Evolutionary conservation across 78 protist species (phyloP), one percentile per base, ranked within the genome.

Genomic region (Salpingoeca rosetta): DNA sequence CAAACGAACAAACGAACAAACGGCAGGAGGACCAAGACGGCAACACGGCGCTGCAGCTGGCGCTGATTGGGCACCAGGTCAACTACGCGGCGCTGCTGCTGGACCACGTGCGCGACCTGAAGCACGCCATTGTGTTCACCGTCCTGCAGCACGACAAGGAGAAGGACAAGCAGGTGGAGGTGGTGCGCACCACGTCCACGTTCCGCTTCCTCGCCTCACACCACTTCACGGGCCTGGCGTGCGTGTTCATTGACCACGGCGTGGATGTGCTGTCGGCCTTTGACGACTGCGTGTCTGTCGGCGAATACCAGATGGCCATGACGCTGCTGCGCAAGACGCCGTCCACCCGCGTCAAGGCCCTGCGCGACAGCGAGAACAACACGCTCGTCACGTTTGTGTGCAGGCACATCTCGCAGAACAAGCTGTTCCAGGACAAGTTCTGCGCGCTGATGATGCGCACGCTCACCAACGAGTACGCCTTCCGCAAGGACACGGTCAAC

Each of bases 21-120:
- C n/a, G n/a, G n/a, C n/a, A n/a, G n/a, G n/a, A n/a, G 75, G 88
- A 86, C 25, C 39, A 27, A 31, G 72, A 84, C 78, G 83, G 83
- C 72, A 86, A 86, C 76, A 84, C 86, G 2, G 24, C 86, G 35
- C 36, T 86, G 26, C 76, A 56, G 40, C 3, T 86, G 44, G 88
- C 88, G 41, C 78, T 84, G 24, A 24, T 76, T 3, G 35, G 2
- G 22, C 41, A 81, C 1, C 80, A 76, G 41, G 25, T 35, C 25
- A 40, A 76, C 77, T 84, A 40, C 35, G 80, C 87, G 44, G 51
- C 44, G 43, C 3, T 40, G 25, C n/a, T 84, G 36, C 73, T 84
- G 40, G 72, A 73, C 80, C 79, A 75, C 40, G 51, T 27, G 2
- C 81, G 81, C 17, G 77, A 84, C n/a, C 7, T 41, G 22, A 12